Evolutionary conservation across 108 stramenopile species (phyloP).

Genomic region (Cylindrotheca closterium): DNA sequence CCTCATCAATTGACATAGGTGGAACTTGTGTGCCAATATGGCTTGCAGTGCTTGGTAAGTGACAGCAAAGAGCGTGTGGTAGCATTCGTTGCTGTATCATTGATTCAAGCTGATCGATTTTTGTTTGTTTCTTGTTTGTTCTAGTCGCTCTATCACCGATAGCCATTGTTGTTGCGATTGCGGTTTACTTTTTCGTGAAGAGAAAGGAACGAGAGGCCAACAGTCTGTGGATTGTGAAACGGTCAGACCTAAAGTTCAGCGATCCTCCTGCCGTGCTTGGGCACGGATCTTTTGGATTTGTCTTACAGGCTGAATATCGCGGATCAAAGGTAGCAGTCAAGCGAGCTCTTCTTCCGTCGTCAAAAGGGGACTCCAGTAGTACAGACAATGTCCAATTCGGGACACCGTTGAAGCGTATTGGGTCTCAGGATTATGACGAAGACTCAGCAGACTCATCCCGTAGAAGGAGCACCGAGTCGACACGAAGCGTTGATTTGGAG

Average conservation of each 20-base stretch:
- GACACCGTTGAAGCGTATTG: not conserved
- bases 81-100: too few relatives aligned
- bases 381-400: not conserved
- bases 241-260: conserved; percentile 41
- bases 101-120: too few relatives aligned
- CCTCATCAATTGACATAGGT: conserved; percentile 3
- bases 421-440: too few relatives aligned
- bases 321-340: conserved; percentile 50
- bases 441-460: too few relatives aligned
- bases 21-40: conserved; percentile 10
- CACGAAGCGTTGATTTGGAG: too few relatives aligned
- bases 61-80: not conserved
- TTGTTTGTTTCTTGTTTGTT: too few relatives aligned
- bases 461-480: too few relatives aligned
- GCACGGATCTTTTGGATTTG: conserved; percentile 45
- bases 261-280: conserved; percentile 41
- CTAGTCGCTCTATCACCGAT: too few relatives aligned
- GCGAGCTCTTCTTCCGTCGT: conserved; percentile 2
- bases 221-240: conserved; percentile 43
- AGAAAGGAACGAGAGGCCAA: conserved; percentile 31
- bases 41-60: not conserved
- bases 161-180: conserved; percentile 18
- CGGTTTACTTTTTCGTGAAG: conserved; percentile 25
- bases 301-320: conserved; percentile 46
- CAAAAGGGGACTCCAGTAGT: conserved; percentile 21